A percentile compares a stretch with the other conserved stretches of the same genome.
phyloP scores from a whole-genome alignment of 768 basidiomycete species.

The Russula foetens region DNA sequence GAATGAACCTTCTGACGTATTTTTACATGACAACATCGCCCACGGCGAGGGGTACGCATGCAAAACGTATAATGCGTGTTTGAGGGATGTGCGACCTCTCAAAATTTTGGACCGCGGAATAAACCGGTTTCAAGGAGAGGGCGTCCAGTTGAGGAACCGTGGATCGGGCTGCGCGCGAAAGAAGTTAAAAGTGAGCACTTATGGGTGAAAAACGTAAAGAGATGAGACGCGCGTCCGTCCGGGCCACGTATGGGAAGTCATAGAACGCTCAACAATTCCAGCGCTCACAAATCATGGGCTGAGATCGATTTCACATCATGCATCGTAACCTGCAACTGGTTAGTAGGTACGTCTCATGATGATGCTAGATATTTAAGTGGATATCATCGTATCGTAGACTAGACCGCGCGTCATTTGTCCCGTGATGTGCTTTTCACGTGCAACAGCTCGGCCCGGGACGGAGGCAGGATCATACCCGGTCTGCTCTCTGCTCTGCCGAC shows the following conservation, averaged over 20 bases:
- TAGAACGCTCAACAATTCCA: neutral
- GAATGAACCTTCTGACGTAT: neutral
- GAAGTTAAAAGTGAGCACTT: neutral
- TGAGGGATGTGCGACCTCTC: neutral
- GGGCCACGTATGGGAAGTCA: neutral
- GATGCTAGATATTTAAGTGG: too few species aligned
- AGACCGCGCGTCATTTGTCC: too few species aligned
- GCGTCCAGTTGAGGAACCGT: slow-evolving; percentile 1
- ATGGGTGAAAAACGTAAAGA: slow-evolving; percentile 4
- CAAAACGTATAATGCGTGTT: neutral
- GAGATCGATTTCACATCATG: neutral
- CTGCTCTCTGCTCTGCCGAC: too few species aligned
- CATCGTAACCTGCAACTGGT: too few species aligned
- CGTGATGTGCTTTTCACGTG: too few species aligned
- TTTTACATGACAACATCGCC: neutral
- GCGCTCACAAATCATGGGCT: neutral
- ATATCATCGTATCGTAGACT: too few species aligned
- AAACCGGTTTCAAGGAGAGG: neutral
- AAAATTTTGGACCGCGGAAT: slow-evolving; percentile 3
- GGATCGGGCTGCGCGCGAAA: slow-evolving; percentile 2
- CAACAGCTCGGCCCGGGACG: too few species aligned
- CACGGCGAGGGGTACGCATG: neutral
- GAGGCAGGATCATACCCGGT: too few species aligned
- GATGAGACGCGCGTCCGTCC: neutral
- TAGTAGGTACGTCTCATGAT: too few species aligned